Base-by-base conservation (phyloP, 495 filamentous ascomycete species). In the Aspergillus campestris region DNA sequence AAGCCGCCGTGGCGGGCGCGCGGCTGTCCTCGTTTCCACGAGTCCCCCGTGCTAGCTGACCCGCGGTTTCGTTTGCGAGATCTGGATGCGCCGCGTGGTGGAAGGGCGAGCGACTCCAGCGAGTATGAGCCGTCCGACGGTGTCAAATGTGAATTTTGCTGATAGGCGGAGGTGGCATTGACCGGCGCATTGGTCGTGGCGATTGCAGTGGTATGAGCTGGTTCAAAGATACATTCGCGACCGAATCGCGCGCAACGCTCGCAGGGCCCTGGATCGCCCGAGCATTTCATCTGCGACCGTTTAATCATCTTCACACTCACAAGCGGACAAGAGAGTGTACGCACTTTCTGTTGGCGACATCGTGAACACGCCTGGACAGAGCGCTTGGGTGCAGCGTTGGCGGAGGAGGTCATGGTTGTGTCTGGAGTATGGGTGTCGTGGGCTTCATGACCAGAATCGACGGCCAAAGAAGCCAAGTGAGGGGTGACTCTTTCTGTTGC, bases 401-500 rank as follows among this genome's bases (percentile, higher is more conserved):
- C 28, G 30, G 42, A 44, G 42, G 42, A n/a, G n/a, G n/a, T n/a
- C n/a, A n/a, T n/a, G n/a, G n/a, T n/a, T n/a, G n/a, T n/a, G n/a
- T n/a, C n/a, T n/a, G n/a, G n/a, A n/a, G n/a, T n/a, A n/a, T n/a
- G n/a, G n/a, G n/a, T n/a, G n/a, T n/a, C n/a, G n/a, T n/a, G n/a
- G n/a, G n/a, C n/a, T n/a, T n/a, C n/a, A n/a, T n/a, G n/a, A n/a
- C n/a, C n/a, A n/a, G n/a, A n/a, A n/a, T n/a, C n/a, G n/a, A n/a
- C n/a, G n/a, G n/a, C n/a, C n/a, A n/a, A n/a, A n/a, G n/a, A n/a
- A n/a, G 67, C 40, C 83, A 67, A 31, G 71, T 83, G 31, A 89
- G 48, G n/a, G 62, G 47, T 48, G 1, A 86, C 71, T 13, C 53
- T 64, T 28, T 53, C 52, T 14, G 60, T 68, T 65, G 50, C 0